Conservation (phyloP, 176 grass and related monocot species). For the Saccharum officinarum region DNA sequence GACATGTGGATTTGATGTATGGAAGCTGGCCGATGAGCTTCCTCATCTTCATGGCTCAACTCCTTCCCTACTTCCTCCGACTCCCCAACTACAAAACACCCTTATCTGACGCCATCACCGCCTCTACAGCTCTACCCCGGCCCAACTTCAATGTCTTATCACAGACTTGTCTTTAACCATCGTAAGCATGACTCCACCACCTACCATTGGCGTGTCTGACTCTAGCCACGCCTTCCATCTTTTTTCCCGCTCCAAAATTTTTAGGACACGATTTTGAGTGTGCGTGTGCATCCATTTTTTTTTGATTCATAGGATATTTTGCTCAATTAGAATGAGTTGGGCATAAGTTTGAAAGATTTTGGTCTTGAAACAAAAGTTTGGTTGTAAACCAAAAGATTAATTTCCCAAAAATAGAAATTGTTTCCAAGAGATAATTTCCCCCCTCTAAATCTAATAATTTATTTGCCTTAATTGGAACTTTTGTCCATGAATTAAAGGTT, state of each 20-base stretch:
- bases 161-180: neutral
- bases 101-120: neutral
- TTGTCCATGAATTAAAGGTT: neutral
- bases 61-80: neutral
- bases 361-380: neutral
- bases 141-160: neutral
- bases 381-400: neutral
- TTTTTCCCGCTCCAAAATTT: neutral
- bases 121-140: neutral
- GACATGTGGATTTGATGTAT: neutral
- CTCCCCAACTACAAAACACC: neutral
- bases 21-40: neutral
- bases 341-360: neutral
- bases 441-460: neutral
- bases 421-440: neutral
- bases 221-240: neutral
- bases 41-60: neutral
- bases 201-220: neutral
- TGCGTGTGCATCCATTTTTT: neutral
- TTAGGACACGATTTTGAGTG: neutral
- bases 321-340: neutral
- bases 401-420: neutral
- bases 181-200: neutral
- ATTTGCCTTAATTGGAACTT: neutral
- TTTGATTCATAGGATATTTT: neutral